These are phyloP conservation scores for Euphorbia lathyris DNA, from an alignment of 345 rosid species.

Conservation along the genomic window DNA sequence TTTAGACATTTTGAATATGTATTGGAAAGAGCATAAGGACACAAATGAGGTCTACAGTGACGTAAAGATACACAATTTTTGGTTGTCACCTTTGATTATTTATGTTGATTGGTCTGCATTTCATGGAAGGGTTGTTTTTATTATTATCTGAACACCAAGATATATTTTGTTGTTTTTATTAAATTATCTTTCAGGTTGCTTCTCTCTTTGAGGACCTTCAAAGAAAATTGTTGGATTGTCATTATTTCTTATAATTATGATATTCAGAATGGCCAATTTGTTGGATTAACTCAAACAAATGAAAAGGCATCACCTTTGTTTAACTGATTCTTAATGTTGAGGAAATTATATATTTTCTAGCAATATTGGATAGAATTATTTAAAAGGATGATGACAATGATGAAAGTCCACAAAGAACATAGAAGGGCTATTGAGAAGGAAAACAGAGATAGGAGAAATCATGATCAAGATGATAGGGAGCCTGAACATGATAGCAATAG, in stretches of 20 bases:
- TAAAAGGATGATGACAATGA: too few species aligned
- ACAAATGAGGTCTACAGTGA: conserved; percentile 83
- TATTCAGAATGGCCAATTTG: background rate
- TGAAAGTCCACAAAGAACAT: too few species aligned
- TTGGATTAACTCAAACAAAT: background rate
- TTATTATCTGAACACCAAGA: too few species aligned
- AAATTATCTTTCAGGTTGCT: conserved; percentile 54
- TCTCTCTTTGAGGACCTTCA: conserved; percentile 68
- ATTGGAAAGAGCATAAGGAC: conserved; percentile 84
- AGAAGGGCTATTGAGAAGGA: too few species aligned
- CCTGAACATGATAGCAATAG: conserved; percentile 57
- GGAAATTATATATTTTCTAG: conserved; percentile 33
- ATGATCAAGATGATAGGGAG: too few species aligned
- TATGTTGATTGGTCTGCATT: conserved; percentile 1
- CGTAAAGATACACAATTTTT: conserved; percentile 50
- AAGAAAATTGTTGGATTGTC: conserved; percentile 32
- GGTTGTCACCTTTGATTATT: background rate
- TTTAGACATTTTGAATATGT: conserved; percentile 80
- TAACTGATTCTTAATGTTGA: conserved; percentile 20
- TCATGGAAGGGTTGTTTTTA: background rate
- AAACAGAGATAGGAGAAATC: too few species aligned
- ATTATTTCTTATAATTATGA: too few species aligned
- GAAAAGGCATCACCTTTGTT: background rate
- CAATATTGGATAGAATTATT: conserved; percentile 68
- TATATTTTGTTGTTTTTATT: conserved; percentile 21